phyloP scores from a whole-genome alignment of 1,284 basidiomycete species.

The Mycosarcoma maydis region DNA sequence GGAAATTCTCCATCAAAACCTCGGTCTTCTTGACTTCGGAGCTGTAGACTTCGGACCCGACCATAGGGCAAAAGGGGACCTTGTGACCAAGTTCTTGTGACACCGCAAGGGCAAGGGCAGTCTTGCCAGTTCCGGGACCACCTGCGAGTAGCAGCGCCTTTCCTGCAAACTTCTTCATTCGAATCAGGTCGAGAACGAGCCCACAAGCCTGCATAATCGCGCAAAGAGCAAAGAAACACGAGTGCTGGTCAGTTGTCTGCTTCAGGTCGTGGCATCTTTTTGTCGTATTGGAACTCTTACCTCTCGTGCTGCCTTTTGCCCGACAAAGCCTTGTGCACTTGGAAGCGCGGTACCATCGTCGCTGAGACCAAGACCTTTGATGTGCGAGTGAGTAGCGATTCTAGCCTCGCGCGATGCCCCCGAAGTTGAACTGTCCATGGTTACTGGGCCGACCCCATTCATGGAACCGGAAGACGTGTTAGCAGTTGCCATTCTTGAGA shows the following conservation, averaged over 20 bases:
- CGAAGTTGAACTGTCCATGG: slow-evolving; percentile 30
- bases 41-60: slow-evolving; percentile 95
- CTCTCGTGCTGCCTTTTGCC: slow-evolving; percentile 89
- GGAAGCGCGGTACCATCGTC: slow-evolving; percentile 80
- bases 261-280: not conserved
- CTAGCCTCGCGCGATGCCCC: slow-evolving; percentile 67
- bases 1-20: slow-evolving; percentile 93
- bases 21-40: slow-evolving; percentile 99
- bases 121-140: slow-evolving; percentile 92
- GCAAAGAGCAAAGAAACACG: not conserved
- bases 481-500: slow-evolving; percentile 25
- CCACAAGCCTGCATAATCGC: slow-evolving; percentile 79
- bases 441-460: slow-evolving; percentile 32
- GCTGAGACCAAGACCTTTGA: slow-evolving; percentile 91
- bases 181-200: slow-evolving; percentile 88
- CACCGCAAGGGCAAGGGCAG: slow-evolving; percentile 90
- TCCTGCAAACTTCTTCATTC: slow-evolving; percentile 89
- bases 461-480: slow-evolving; percentile 22
- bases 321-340: slow-evolving; percentile 84
- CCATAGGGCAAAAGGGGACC: slow-evolving; percentile 98
- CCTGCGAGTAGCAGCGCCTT: slow-evolving; percentile 86
- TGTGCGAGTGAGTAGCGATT: slow-evolving; percentile 90
- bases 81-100: slow-evolving; percentile 93
- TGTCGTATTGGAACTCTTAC: no score
- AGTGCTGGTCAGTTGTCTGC: not conserved